phyloP scores from a whole-genome alignment of 768 basidiomycete genomes.

The Boletus eberwhitei region DNA sequence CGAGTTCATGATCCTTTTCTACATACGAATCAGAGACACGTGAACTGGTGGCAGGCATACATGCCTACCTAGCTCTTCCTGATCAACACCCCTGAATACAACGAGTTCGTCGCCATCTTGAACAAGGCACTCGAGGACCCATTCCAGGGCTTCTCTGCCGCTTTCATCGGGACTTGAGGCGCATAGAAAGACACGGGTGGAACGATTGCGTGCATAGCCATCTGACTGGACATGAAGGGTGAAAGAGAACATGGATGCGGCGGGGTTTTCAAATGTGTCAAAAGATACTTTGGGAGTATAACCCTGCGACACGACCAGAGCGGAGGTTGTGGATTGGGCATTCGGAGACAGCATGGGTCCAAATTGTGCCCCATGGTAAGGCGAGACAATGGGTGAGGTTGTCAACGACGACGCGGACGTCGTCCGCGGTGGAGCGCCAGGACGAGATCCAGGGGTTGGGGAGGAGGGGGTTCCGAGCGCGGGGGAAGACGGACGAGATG shows the following conservation, averaged over 20 bases:
- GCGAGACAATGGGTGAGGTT: slow-evolving; percentile 19
- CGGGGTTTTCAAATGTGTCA: slow-evolving; percentile 83
- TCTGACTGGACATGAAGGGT: slow-evolving; percentile 83
- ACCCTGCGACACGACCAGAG: slow-evolving; percentile 29
- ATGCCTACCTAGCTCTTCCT: slow-evolving; percentile 71
- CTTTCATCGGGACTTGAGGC: slow-evolving; percentile 88
- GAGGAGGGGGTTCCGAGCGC: slow-evolving; percentile 20
- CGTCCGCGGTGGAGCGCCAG: slow-evolving; percentile 12
- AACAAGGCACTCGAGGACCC: slow-evolving; percentile 81
- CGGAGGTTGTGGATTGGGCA: slow-evolving; percentile 12
- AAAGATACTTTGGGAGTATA: slow-evolving; percentile 61
- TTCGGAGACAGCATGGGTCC: slow-evolving; percentile 17
- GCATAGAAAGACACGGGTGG: slow-evolving; percentile 86
- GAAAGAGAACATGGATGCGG: slow-evolving; percentile 82
- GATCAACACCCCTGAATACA: slow-evolving; percentile 85
- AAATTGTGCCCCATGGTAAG: slow-evolving; percentile 15
- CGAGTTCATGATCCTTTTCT: slow-evolving; percentile 74
- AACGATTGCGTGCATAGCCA: slow-evolving; percentile 69
- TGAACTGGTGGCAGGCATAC: neutral
- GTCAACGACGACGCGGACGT: slow-evolving; percentile 17
- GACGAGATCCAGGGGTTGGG: slow-evolving; percentile 14
- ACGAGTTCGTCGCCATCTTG: slow-evolving; percentile 92
- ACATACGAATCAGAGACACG: neutral
- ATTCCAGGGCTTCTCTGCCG: slow-evolving; percentile 84
- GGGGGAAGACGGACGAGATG: slow-evolving; percentile 27